Evolutionary conservation across 1,139 yeast genomes (phyloP).

Genomic region (Yamadazyma triangularis): DNA sequence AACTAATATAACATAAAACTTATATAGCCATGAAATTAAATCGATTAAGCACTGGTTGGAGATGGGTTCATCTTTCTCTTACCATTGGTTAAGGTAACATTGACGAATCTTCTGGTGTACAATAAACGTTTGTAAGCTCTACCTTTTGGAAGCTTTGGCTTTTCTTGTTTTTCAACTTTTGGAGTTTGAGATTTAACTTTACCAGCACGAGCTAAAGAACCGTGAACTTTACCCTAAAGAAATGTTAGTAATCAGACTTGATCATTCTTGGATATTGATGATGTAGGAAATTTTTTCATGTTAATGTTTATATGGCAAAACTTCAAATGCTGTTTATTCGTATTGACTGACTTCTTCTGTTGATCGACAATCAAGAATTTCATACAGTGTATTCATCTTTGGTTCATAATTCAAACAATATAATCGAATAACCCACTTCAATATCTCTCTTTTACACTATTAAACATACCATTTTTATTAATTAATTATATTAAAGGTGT

Average conservation of each 20-base stretch:
- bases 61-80: constrained; percentile 94
- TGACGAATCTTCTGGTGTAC: constrained; percentile 99
- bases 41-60: constrained; percentile 42
- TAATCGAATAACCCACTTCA: too few relatives aligned
- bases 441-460: too few relatives aligned
- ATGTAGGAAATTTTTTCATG: too few relatives aligned
- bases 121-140: constrained; percentile 94
- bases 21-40: neutral
- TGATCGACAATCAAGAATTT: too few relatives aligned
- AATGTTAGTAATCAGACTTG: constrained; percentile 10
- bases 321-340: too few relatives aligned
- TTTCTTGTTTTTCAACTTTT: constrained; percentile 72
- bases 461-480: neutral
- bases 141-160: constrained; percentile 93
- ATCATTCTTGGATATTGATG: too few relatives aligned
- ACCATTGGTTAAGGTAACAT: constrained; percentile 97
- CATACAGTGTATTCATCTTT: too few relatives aligned
- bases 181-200: constrained; percentile 90
- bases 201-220: constrained; percentile 99
- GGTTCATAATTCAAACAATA: too few relatives aligned
- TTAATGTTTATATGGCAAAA: too few relatives aligned
- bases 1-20: constrained; percentile 10
- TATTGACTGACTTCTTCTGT: too few relatives aligned
- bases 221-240: constrained; percentile 58
- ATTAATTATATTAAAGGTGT: neutral